Evolutionary conservation across 2,329 filamentous ascomycete species (phyloP), one percentile per base, ranked within the genome.

Genomic region (Fusarium staphyleae): DNA sequence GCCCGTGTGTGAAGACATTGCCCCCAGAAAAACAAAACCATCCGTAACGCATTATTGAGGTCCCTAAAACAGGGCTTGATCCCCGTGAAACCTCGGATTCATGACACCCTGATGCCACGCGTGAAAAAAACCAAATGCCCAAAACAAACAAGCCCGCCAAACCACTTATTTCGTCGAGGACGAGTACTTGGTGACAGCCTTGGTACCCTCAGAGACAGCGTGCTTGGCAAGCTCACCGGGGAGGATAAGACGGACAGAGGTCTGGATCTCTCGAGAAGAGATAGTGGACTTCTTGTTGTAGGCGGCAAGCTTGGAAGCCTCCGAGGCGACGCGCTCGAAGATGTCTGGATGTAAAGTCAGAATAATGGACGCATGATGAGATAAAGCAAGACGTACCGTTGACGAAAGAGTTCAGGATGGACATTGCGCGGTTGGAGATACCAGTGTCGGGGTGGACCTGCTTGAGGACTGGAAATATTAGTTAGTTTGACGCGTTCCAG

Each of bases 271-370:
- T 74, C 95, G 90, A 68, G 95, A 98, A 48, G 93, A 98, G 81
- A 99, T 99, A 76, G 95, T 99, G 44, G 93, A 98, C 87, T 99
- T 99, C 90, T 98, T 99, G 89, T 99, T 99, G 86, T 99, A 99
- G 63, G 95, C 95, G 69, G 95, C 95, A 59, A 99, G 89, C 89
- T 99, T 99, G 76, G 91, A 96, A 45, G 95, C 95, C 81, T 99
- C 95, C 55, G 95, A 97, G 65, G 95, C 95, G 69, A 99, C 93
- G 70, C 95, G 93, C 88, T 99, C 95, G 78, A 99, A 99, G 77
- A 99, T 99, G 74, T 99, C 92, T 95, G 58, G 4, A 16, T 10
- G 1, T 1, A 1, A n/a, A 24, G 37, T 64, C 22, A 63, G 60
- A 30, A 15, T 15, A 18, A 39, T 15, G 24, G 3, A 34, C 13